These are phyloP conservation scores for Penicillium chermesinum DNA, from an alignment of 495 filamentous ascomycete species.

Conservation along the genomic window DNA sequence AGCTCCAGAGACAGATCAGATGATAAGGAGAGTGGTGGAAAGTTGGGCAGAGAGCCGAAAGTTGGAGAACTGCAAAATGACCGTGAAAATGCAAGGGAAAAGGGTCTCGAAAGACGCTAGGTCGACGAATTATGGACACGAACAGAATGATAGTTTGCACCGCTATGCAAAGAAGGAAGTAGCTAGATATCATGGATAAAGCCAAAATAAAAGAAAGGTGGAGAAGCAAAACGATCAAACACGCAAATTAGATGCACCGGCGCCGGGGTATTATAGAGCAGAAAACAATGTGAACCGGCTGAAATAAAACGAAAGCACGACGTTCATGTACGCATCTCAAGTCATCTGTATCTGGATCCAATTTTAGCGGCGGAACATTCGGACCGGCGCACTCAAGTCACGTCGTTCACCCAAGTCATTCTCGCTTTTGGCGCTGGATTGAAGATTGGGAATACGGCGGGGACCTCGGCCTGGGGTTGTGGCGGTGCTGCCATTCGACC, in stretches of 20 bases:
- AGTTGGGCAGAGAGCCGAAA: neutral
- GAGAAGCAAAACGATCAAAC: neutral
- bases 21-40: neutral
- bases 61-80: neutral
- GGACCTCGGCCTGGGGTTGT: conserved; percentile 25
- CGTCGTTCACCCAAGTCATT: conserved; percentile 29
- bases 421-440: conserved; percentile 24
- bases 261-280: conserved; percentile 23
- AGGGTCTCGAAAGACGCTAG: neutral
- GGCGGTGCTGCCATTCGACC: conserved; percentile 20
- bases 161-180: neutral
- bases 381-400: conserved; percentile 39
- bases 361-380: conserved; percentile 32
- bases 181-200: neutral
- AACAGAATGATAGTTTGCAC: neutral
- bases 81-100: neutral
- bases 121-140: neutral
- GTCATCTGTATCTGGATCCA: neutral
- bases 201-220: neutral
- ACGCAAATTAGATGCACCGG: conserved; percentile 18
- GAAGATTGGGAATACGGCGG: conserved; percentile 36
- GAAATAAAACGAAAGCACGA: conserved; percentile 8
- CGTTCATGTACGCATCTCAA: conserved; percentile 8
- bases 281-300: conserved; percentile 18
- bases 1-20: neutral